These are phyloP conservation scores for Nakazawaea ernobii DNA, from an alignment of 805 yeast genomes.

Conservation along the genomic window DNA sequence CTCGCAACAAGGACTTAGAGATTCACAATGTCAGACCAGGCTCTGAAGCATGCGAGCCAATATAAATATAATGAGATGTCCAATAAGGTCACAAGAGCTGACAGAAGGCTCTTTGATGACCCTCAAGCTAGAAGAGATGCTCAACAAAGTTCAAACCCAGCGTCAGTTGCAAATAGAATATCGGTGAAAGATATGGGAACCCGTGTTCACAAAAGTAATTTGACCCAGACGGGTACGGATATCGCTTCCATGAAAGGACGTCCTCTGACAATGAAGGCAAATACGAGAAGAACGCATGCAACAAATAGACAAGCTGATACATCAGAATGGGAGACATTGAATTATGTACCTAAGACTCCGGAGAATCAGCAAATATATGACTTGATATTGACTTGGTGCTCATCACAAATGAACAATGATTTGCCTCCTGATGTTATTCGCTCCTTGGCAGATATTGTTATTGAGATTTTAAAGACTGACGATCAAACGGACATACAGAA, in stretches of 20 bases:
- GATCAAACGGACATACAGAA: constrained; percentile 35
- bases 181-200: constrained; percentile 67
- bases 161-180: constrained; percentile 67
- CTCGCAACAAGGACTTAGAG: background rate
- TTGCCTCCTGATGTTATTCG: constrained; percentile 67
- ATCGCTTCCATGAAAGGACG: too few species aligned
- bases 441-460: constrained; percentile 64
- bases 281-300: background rate
- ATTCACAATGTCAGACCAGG: background rate
- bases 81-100: constrained; percentile 62
- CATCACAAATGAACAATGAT: constrained; percentile 54
- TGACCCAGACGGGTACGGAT: too few species aligned
- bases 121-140: constrained; percentile 28
- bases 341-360: constrained; percentile 58
- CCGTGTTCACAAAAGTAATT: constrained; percentile 19
- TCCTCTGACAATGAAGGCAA: too few species aligned
- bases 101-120: constrained; percentile 42
- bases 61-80: constrained; percentile 73
- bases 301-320: constrained; percentile 10
- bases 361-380: constrained; percentile 48
- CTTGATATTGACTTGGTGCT: constrained; percentile 54
- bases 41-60: constrained; percentile 11
- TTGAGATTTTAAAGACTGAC: constrained; percentile 49
- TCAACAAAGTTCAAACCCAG: constrained; percentile 61
- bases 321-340: constrained; percentile 40